A percentile compares a stretch with the other conserved stretches of the same genome.
Conservation (phyloP, 495 filamentous ascomycete species). For the Tetracladium marchalianum region DNA sequence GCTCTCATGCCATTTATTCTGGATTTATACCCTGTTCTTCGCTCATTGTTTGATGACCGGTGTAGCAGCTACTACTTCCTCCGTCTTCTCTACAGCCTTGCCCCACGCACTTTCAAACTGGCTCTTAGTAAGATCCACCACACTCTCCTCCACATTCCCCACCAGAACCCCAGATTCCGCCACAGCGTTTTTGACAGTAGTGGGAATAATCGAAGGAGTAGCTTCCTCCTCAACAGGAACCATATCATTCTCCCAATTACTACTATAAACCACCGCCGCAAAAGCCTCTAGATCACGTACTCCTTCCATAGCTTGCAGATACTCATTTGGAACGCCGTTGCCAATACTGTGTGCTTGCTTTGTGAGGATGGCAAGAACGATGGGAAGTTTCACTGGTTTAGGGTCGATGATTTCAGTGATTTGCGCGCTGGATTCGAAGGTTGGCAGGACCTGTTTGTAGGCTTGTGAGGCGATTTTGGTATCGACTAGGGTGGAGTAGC, state of each 20-base stretch:
- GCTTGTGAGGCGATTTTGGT: constrained; percentile 66
- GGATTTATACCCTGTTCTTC: no score
- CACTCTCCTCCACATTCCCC: constrained; percentile 24
- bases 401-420: constrained; percentile 29
- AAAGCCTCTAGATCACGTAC: constrained; percentile 88
- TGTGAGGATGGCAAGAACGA: constrained; percentile 74
- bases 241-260: constrained; percentile 73
- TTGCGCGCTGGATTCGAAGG: constrained; percentile 29
- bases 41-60: not conserved
- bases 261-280: constrained; percentile 87
- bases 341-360: constrained; percentile 87
- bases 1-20: no score
- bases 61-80: constrained; percentile 3
- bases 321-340: constrained; percentile 77
- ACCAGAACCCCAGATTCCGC: not conserved
- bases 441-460: constrained; percentile 46
- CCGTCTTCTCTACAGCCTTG: constrained; percentile 31
- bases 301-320: constrained; percentile 71
- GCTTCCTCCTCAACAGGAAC: constrained; percentile 34
- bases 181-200: not conserved
- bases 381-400: constrained; percentile 73
- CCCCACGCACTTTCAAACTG: constrained; percentile 60
- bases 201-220: not conserved
- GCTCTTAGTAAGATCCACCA: constrained; percentile 33
- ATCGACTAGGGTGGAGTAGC: constrained; percentile 73